Evolutionary conservation across 2,329 filamentous ascomycete genomes (phyloP), one percentile per base, ranked within the genome.

Genomic region (Pseudogymnoascus sp.): DNA sequence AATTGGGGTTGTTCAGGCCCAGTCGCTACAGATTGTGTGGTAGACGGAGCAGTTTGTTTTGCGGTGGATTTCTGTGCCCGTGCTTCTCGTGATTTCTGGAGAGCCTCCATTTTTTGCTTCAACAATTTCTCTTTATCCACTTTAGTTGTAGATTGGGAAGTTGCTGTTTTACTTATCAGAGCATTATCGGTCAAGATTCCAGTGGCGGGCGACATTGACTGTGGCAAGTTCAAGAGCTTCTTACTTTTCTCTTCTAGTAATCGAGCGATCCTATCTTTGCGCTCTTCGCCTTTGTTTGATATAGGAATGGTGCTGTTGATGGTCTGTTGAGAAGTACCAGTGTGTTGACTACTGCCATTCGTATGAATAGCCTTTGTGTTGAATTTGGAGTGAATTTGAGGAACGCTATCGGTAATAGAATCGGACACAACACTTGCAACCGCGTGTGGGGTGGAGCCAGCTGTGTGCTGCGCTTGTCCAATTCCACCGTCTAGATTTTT

Each of bases 231-330:
- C 38, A 56, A 65, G 45, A 13, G 63, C 60, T 85, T 88, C 33
- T 82, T 81, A 58, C 79, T 80, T 70, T 89, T 91, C 1, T 82
- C 84, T n/a, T 88, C 88, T 59, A 91, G 77, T 60, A 91, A 79
- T 56, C 86, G 83, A 3, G 88, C 88, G 62, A 92, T 89, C 39
- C 89, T 83, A 64, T 90, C 88, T 65, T 89, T 89, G 19, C 89
- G 80, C 67, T 88, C 84, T 64, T 88, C 77, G 6, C 80, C 76
- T 35, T 57, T 59, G 34, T 59, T 56, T 23, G 19, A 26, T n/a
- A 35, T 30, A n/a, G 33, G 26, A 39, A 59, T 6, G 23, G 60
- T 15, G 28, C 7, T 56, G 21, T 12, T 41, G 12, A 13, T 59
- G 28, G 34, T 59, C 8, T 34, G 55, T 38, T 35, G 18, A 10